Base-by-base conservation (phyloP, 805 yeast species). In the Metschnikowia corniflorae region DNA sequence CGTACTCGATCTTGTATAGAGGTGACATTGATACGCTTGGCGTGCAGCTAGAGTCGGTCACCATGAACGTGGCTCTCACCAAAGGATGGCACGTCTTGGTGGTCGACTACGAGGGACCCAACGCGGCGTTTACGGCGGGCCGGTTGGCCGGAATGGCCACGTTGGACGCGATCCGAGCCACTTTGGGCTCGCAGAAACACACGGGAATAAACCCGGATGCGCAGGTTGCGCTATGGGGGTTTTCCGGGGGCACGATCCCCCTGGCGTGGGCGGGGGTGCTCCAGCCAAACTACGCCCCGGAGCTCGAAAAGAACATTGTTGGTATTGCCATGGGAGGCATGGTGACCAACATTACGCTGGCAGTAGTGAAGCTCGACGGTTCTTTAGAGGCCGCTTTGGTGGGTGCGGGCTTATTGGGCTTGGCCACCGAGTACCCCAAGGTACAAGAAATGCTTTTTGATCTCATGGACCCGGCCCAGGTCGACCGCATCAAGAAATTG, bases 241-340 rank as follows among this genome's bases (percentile, higher is more conserved):
- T 58, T 35, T 60, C 66, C 4, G 71, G 71, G n/a, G 70, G 69
- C 7, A 51, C 65, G 1, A 40, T 63, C 20, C 65, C 70, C 10
- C 35, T 61, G 13, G 56, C 62, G 6, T 65, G 70, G 70, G 68
- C 68, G 10, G 58, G 63, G 3, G 52, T 59, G 7, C 43, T 61
- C 18, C 67, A 60, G 39, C 68, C 68, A 8, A 31, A 42, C 1
- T 65, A 65, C 38, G 69, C 70, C 4, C 61, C 63, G 2, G 70
- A 65, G 12, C 44, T 50, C 24, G 18, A 42, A 12, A 22, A 39
- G 21, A 33, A 37, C 45, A 9, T 54, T 37, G 34, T 53, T 44
- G 71, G 70, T 16, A 63, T 51, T 13, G 63, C 64, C 1, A 19
- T 63, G 16, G 70, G 70, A 8, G 70, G 70, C 3, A 53, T 60